Conservation (phyloP, 2,329 filamentous ascomycete genomes). For the Escovopsis sp. region DNA sequence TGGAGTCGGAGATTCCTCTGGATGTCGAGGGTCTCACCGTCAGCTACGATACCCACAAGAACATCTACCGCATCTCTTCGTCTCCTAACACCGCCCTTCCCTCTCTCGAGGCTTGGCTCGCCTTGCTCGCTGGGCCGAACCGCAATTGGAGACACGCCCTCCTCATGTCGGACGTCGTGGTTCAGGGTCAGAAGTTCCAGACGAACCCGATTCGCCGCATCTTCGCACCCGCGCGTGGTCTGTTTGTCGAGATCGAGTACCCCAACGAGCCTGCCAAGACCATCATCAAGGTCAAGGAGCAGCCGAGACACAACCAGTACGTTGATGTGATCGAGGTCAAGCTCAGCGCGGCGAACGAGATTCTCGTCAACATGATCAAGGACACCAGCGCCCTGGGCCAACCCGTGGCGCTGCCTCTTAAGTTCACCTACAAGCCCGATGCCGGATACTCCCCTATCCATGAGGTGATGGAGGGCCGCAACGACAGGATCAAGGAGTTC, state of each 20-base stretch:
- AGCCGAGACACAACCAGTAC: constrained; percentile 71
- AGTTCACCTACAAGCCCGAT: constrained; percentile 89
- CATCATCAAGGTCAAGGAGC: constrained; percentile 73
- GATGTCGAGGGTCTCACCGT: constrained; percentile 80
- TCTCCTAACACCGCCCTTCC: constrained; percentile 62
- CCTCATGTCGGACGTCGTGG: constrained; percentile 82
- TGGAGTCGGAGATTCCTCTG: constrained; percentile 53
- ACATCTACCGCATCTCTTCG: constrained; percentile 68
- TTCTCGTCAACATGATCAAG: constrained; percentile 82
- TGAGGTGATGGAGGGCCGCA: constrained; percentile 90
- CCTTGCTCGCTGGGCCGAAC: constrained; percentile 68
- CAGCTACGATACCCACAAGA: constrained; percentile 61
- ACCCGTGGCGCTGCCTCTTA: constrained; percentile 68
- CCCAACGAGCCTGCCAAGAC: constrained; percentile 75
- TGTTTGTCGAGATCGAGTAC: constrained; percentile 75
- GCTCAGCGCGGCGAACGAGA: constrained; percentile 59
- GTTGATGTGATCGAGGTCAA: constrained; percentile 79
- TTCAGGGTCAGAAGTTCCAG: constrained; percentile 93
- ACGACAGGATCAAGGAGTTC: constrained; percentile 98
- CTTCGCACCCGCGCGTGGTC: constrained; percentile 69
- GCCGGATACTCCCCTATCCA: constrained; percentile 94
- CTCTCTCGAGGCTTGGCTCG: constrained; percentile 67
- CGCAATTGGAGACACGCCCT: constrained; percentile 93
- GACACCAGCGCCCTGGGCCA: constrained; percentile 74
- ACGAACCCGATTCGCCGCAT: constrained; percentile 91